These are phyloP conservation scores for Lantana camara DNA, from an alignment of 257 asterid species.

Conservation along the genomic window DNA sequence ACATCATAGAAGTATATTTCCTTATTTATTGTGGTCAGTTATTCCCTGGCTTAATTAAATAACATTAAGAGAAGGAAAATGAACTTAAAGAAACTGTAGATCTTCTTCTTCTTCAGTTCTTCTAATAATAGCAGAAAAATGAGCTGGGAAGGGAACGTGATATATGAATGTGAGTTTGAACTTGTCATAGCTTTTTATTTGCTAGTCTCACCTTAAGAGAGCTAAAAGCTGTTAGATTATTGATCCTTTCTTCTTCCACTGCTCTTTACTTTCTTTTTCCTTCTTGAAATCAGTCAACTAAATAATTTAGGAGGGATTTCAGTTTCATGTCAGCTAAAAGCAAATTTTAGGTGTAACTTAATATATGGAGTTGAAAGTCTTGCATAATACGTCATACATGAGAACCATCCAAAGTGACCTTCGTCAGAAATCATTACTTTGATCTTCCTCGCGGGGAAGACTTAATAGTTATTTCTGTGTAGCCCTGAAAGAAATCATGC, in stretches of 20 bases:
- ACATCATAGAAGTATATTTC: background rate
- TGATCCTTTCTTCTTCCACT: background rate
- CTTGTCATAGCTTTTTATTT: background rate
- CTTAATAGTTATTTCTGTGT: background rate
- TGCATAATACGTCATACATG: background rate
- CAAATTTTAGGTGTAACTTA: background rate
- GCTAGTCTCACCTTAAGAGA: background rate
- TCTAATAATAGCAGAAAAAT: background rate
- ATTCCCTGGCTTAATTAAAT: background rate
- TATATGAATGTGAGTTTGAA: no score
- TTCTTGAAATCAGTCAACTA: background rate
- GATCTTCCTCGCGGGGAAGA: background rate
- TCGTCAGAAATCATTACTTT: no score
- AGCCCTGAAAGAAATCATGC: no score
- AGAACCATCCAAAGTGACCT: no score
- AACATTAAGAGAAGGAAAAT: background rate
- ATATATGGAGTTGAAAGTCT: background rate
- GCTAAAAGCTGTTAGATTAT: background rate
- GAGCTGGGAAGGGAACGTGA: background rate
- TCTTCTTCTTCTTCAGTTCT: no score
- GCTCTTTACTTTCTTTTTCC: no score
- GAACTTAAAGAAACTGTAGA: background rate
- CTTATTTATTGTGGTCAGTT: background rate
- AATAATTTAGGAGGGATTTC: constrained; percentile 6
- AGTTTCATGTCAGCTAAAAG: constrained; percentile 2